Base-by-base conservation (phyloP, 129 eudicot species). In the Flaveria ramosissima region DNA sequence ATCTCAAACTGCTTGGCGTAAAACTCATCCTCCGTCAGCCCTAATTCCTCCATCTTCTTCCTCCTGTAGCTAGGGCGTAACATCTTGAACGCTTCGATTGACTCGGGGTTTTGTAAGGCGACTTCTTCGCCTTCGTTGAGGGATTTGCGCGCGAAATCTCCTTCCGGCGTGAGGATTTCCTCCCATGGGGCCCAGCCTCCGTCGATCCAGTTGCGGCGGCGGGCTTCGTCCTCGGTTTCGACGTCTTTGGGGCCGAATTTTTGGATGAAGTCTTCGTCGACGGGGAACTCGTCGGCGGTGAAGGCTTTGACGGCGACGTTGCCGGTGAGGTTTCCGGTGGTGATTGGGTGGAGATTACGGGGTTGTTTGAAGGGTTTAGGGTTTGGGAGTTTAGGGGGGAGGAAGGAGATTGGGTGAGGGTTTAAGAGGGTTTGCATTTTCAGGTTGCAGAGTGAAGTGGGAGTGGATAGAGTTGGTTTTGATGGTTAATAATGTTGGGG, bases 161-260 rank as follows among this genome's bases (percentile, higher is more conserved):
- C 99, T 80, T 95, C 99, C 0, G 97, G 97, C 15, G 94, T 78
- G 72, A 92, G 94, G 61, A 95, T 86, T 77, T 95, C 99, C 42
- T 95, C 99, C 99, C 99, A 95, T 6, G 99, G 99, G 5, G 99
- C 99, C 99, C 99, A 95, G 7, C 97, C 99, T 4, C 96, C 87
- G 36, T 91, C 95, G 27, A 89, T 50, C 99, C 99, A 95, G 88
- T 91, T 91, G 65, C 84, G 86, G 59, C 85, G 89, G 6, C 97
- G 93, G 20, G 97, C 97, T 81, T 89, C 99, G 1, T 91, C 97
- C 68, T 95, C 97, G 13, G 99, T 70, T 72, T 89, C 96, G 24
- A 81, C 88, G 70, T 89, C 97, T 66, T 89, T 87, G 7, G 97
- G 96, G 2, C 88, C 90, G 73, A 87, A 94, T 36, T 87, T 78